These are phyloP conservation scores for Stemphylium lycopersici DNA, from an alignment of 2,329 filamentous ascomycete species.

Conservation along the genomic window DNA sequence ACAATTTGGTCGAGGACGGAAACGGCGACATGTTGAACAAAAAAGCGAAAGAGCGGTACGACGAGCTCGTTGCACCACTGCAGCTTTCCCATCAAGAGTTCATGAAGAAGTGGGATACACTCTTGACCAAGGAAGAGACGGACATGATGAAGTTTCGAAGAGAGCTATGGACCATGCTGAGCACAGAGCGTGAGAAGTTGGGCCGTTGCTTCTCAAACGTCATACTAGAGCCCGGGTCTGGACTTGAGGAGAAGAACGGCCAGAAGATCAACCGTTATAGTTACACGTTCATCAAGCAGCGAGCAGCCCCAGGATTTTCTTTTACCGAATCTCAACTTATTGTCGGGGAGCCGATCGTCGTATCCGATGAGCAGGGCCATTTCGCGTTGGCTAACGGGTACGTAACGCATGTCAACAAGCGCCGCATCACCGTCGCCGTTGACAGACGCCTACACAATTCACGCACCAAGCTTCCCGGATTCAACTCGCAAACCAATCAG, in stretches of 20 bases:
- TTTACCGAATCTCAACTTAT: constrained; percentile 90
- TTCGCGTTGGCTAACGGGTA: constrained; percentile 94
- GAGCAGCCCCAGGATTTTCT: constrained; percentile 68
- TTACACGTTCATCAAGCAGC: constrained; percentile 82
- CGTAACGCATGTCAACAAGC: constrained; percentile 76
- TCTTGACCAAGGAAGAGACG: constrained; percentile 93
- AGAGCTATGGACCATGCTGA: constrained; percentile 96
- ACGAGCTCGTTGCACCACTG: constrained; percentile 79
- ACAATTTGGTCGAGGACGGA: constrained; percentile 86
- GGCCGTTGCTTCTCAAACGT: constrained; percentile 91
- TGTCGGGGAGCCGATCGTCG: constrained; percentile 89
- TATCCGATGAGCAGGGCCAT: constrained; percentile 93
- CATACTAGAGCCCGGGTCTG: constrained; percentile 78
- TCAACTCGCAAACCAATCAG: constrained; percentile 79
- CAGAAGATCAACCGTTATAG: constrained; percentile 89
- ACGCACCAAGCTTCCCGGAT: constrained; percentile 74
- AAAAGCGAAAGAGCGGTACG: constrained; percentile 79
- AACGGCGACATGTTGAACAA: constrained; percentile 81
- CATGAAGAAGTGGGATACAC: constrained; percentile 91
- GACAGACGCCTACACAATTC: constrained; percentile 89
- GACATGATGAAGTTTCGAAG: constrained; percentile 84
- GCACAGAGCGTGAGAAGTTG: constrained; percentile 82
- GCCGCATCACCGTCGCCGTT: constrained; percentile 83
- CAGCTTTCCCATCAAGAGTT: constrained; percentile 77
- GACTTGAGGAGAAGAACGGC: constrained; percentile 69